These are phyloP conservation scores for Xylaria multiplex DNA, from an alignment of 2,329 filamentous ascomycete species.

Conservation along the genomic window DNA sequence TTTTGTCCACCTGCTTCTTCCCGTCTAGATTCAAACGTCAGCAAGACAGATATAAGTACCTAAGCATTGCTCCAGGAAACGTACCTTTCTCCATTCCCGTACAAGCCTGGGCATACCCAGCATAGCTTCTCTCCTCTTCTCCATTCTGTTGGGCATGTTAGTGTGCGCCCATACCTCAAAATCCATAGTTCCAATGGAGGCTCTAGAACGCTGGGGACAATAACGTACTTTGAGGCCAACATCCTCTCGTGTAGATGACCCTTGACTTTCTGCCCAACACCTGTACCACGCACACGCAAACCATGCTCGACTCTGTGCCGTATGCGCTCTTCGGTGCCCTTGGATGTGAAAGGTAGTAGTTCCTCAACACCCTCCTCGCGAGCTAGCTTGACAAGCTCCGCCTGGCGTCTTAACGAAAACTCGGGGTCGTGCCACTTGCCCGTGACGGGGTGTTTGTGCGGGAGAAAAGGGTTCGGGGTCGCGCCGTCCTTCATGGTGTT, in stretches of 20 bases:
- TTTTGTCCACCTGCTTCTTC: slow-evolving; percentile 65
- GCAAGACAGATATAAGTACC: slow-evolving; percentile 36
- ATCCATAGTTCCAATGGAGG: background rate
- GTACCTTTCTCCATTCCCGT: slow-evolving; percentile 90
- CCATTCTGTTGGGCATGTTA: slow-evolving; percentile 68
- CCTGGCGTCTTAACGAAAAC: slow-evolving; percentile 87
- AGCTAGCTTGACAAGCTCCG: slow-evolving; percentile 89
- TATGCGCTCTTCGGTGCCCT: slow-evolving; percentile 77
- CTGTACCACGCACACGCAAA: slow-evolving; percentile 88
- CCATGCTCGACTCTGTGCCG: slow-evolving; percentile 80
- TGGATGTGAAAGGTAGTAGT: slow-evolving; percentile 78
- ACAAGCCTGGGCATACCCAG: slow-evolving; percentile 93
- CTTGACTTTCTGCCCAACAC: slow-evolving; percentile 92
- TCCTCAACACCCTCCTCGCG: slow-evolving; percentile 81
- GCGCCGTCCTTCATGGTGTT: slow-evolving; percentile 49
- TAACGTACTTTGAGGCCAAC: slow-evolving; percentile 75
- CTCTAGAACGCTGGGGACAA: background rate
- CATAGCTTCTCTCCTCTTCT: slow-evolving; percentile 91
- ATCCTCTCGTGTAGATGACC: slow-evolving; percentile 92
- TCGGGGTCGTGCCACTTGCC: slow-evolving; percentile 85
- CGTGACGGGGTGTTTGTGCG: slow-evolving; percentile 79
- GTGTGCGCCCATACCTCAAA: slow-evolving; percentile 34
- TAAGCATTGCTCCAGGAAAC: slow-evolving; percentile 44
- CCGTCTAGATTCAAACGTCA: slow-evolving; percentile 58
- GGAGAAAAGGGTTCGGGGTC: slow-evolving; percentile 81